phyloP scores from a whole-genome alignment of 352 stramenopile genomes.

The Globisporangium irregulare region DNA sequence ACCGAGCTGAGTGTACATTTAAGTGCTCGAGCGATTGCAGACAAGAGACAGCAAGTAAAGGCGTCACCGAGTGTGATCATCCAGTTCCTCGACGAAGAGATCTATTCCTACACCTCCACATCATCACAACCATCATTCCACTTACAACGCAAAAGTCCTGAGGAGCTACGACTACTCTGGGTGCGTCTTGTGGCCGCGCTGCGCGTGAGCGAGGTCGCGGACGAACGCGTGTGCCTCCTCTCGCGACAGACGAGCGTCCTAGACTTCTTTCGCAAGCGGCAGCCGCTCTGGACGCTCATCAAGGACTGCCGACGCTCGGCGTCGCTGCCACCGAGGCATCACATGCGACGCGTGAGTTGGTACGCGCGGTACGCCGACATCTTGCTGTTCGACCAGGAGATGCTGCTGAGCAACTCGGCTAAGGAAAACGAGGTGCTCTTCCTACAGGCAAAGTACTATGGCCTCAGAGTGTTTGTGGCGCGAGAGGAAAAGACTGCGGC shows the following conservation, averaged over 20 bases:
- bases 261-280: constrained; percentile 23
- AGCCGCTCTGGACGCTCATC: constrained; percentile 32
- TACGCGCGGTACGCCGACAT: constrained; percentile 26
- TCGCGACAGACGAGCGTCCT: constrained; percentile 24
- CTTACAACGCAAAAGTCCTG: background rate
- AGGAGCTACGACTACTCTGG: constrained; percentile 23
- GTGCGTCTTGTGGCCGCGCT: constrained; percentile 27
- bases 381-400: constrained; percentile 30
- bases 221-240: constrained; percentile 27
- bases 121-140: background rate
- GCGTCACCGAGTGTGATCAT: constrained; percentile 10
- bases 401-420: constrained; percentile 29
- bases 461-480: constrained; percentile 28
- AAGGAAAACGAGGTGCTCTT: constrained; percentile 34
- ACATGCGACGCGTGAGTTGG: constrained; percentile 22
- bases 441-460: constrained; percentile 21
- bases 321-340: constrained; percentile 16
- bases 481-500: constrained; percentile 14
- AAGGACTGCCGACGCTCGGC: constrained; percentile 32
- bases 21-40: background rate
- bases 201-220: constrained; percentile 24
- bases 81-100: constrained; percentile 19
- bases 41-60: background rate
- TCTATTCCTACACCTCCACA: background rate
- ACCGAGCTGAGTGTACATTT: background rate